These are phyloP conservation scores for Exophiala alcalophila DNA, from an alignment of 2,329 filamentous ascomycete genomes.

Conservation along the genomic window DNA sequence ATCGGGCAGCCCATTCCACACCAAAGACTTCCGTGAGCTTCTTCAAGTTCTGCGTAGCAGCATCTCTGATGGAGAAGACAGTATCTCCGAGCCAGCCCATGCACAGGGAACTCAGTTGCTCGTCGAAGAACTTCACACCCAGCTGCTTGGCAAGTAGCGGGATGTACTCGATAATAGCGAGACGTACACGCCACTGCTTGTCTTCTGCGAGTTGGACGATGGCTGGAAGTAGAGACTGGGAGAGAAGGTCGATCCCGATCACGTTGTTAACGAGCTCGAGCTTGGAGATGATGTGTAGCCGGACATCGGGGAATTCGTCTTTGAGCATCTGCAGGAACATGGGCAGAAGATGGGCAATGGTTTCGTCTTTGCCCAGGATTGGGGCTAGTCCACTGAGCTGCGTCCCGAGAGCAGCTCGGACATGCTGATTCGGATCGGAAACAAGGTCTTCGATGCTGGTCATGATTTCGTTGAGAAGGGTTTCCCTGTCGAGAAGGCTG, in stretches of 20 bases:
- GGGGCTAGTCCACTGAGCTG: slow-evolving; percentile 96
- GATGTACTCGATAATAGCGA: slow-evolving; percentile 99
- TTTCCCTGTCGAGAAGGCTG: slow-evolving; percentile 77
- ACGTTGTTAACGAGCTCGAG: slow-evolving; percentile 98
- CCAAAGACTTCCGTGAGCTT: slow-evolving; percentile 98
- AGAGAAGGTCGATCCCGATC: slow-evolving; percentile 95
- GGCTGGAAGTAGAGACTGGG: slow-evolving; percentile 91
- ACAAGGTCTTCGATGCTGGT: slow-evolving; percentile 93
- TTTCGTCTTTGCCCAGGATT: slow-evolving; percentile 98
- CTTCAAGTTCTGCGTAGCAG: slow-evolving; percentile 94
- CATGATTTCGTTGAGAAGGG: slow-evolving; percentile 94
- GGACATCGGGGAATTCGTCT: slow-evolving; percentile 97
- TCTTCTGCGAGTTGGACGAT: slow-evolving; percentile 97
- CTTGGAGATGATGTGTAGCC: slow-evolving; percentile 99
- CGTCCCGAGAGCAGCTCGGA: slow-evolving; percentile 88
- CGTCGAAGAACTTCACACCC: slow-evolving; percentile 96
- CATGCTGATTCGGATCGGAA: slow-evolving; percentile 93
- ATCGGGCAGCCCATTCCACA: slow-evolving; percentile 93
- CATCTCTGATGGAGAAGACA: slow-evolving; percentile 97
- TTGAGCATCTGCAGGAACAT: slow-evolving; percentile 99
- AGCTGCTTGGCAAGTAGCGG: slow-evolving; percentile 92
- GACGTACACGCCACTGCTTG: slow-evolving; percentile 90
- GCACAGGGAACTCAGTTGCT: slow-evolving; percentile 90
- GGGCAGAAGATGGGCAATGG: slow-evolving; percentile 90
- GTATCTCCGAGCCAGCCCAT: slow-evolving; percentile 99